A percentile compares a stretch with the other conserved stretches of the same genome.
These are phyloP conservation scores for Hypoxylon sp. DNA, from an alignment of 2,329 filamentous ascomycete genomes.

Conservation along the genomic window DNA sequence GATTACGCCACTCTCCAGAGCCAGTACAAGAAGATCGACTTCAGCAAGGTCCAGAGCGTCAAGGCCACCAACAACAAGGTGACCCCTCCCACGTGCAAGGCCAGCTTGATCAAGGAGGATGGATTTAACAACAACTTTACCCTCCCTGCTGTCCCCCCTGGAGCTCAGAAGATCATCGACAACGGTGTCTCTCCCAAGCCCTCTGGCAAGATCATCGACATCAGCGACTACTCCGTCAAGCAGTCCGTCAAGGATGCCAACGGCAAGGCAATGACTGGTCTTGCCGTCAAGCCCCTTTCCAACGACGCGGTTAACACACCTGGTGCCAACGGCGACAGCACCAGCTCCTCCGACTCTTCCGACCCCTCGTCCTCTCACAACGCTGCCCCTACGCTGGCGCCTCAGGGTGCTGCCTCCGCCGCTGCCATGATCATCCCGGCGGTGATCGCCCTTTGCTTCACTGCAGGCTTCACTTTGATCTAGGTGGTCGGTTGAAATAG, in stretches of 20 bases:
- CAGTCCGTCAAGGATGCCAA: conserved; percentile 46
- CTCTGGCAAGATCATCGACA: conserved; percentile 76
- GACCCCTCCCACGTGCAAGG: conserved; percentile 73
- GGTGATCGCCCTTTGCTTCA: conserved; percentile 35
- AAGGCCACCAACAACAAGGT: conserved; percentile 69
- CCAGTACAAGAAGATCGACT: conserved; percentile 83
- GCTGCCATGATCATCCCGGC: conserved; percentile 42
- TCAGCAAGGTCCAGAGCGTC: conserved; percentile 74
- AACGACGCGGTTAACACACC: conserved; percentile 39
- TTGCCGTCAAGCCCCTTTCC: conserved; percentile 41
- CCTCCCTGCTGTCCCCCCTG: conserved; percentile 77
- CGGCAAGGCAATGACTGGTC: conserved; percentile 27
- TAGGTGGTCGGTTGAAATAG: conserved; percentile 44
- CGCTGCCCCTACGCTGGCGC: conserved; percentile 35
- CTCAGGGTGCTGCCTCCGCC: conserved; percentile 37
- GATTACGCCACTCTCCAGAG: conserved; percentile 82
- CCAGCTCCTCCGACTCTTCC: conserved; percentile 14
- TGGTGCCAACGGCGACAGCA: conserved; percentile 9
- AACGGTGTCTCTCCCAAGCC: conserved; percentile 78
- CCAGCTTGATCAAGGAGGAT: conserved; percentile 75
- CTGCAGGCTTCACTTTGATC: conserved; percentile 41
- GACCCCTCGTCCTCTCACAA: conserved; percentile 18
- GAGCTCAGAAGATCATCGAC: conserved; percentile 79
- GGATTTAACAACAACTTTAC: conserved; percentile 86
- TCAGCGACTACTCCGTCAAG: conserved; percentile 69